Evolutionary conservation across 2,329 filamentous ascomycete species (phyloP).

Genomic region (Orbilia quercus): DNA sequence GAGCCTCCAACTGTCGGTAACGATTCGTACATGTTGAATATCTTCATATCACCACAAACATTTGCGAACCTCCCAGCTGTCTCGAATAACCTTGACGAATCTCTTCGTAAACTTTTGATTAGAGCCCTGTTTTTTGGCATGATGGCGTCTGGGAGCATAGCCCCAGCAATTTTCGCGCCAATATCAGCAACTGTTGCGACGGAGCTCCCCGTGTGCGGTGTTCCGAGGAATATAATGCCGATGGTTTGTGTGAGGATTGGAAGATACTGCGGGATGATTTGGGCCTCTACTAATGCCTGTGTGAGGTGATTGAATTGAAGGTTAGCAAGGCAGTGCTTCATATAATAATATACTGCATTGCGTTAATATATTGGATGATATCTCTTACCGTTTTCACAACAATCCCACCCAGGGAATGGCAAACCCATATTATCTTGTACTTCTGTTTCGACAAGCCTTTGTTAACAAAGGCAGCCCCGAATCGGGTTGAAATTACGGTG

Average conservation of each 20-base stretch:
- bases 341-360: no score
- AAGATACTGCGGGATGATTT: conserved; percentile 48
- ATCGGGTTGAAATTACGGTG: no score
- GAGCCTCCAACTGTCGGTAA: conserved; percentile 28
- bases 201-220: conserved; percentile 41
- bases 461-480: background rate
- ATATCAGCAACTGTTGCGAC: conserved; percentile 42
- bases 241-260: conserved; percentile 43
- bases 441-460: conserved; percentile 1
- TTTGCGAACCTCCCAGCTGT: conserved; percentile 46
- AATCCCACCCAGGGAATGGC: conserved; percentile 50
- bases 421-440: conserved; percentile 54
- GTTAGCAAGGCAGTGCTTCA: background rate
- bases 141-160: conserved; percentile 45
- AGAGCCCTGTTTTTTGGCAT: conserved; percentile 46
- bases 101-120: conserved; percentile 44
- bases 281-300: conserved; percentile 49
- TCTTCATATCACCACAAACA: conserved; percentile 46
- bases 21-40: conserved; percentile 52
- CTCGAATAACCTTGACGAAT: conserved; percentile 45
- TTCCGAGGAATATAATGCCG: conserved; percentile 52
- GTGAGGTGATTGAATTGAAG: background rate
- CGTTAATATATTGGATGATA: no score
- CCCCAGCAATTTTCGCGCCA: conserved; percentile 41
- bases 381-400: conserved; percentile 45